Percentiles rank a stretch among this genome's conserved stretches.
Evolutionary conservation across 2,329 filamentous ascomycete genomes (phyloP).

Genomic region (Pseudogymnoascus sp.): DNA sequence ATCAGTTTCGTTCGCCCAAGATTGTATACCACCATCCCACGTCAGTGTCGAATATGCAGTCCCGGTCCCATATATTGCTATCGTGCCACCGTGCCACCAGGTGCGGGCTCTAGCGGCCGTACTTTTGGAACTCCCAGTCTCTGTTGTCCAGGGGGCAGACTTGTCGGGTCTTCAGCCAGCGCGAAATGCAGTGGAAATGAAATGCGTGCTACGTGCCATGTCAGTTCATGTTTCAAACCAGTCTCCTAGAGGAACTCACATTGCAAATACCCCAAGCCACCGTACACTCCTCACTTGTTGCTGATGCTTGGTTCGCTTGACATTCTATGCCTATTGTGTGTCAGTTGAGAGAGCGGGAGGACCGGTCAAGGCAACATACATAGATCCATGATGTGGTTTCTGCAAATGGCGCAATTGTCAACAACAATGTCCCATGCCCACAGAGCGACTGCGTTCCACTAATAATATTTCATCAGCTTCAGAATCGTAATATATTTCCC

Average conservation of each 20-base stretch:
- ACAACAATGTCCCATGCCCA: constrained; percentile 99
- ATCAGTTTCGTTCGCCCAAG: constrained; percentile 3
- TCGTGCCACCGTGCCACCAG: background rate
- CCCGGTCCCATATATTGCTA: background rate
- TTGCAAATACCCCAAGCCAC: constrained; percentile 99
- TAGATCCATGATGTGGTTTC: constrained; percentile 99
- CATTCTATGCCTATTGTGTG: constrained; percentile 73
- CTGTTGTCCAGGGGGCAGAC: constrained; percentile 96
- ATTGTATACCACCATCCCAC: background rate
- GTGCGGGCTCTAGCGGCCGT: constrained; percentile 53
- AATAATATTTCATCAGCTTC: constrained; percentile 10
- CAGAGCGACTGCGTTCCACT: constrained; percentile 98
- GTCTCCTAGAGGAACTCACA: constrained; percentile 45
- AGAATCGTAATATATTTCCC: background rate
- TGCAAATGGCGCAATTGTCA: constrained; percentile 98
- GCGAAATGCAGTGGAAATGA: constrained; percentile 98
- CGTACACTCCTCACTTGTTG: constrained; percentile 95
- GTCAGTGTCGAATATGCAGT: background rate
- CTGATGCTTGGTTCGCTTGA: constrained; percentile 95
- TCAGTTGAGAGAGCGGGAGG: constrained; percentile 14
- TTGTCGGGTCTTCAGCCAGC: constrained; percentile 98
- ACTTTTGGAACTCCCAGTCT: constrained; percentile 99
- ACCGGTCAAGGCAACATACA: constrained; percentile 48
- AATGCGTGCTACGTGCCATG: constrained; percentile 70
- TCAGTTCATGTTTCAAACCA: constrained; percentile 9